These are phyloP conservation scores for Dichotomopilus funicola DNA, from an alignment of 2,329 filamentous ascomycete genomes.

Conservation along the genomic window DNA sequence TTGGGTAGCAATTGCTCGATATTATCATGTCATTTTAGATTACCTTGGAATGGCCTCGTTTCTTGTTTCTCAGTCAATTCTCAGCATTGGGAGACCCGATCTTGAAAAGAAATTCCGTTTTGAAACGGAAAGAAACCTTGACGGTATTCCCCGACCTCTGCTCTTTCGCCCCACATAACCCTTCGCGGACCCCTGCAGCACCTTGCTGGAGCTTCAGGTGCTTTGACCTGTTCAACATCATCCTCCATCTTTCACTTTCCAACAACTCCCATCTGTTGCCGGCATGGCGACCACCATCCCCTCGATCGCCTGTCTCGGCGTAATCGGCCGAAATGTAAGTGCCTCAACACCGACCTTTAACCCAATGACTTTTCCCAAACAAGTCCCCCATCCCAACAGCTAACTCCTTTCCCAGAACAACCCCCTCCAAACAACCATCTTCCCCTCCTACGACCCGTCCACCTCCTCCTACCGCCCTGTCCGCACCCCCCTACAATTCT, in stretches of 20 bases:
- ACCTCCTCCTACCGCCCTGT: constrained; percentile 48
- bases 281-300: constrained; percentile 58
- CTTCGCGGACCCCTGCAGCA: too few relatives aligned
- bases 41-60: too few relatives aligned
- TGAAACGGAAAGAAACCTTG: too few relatives aligned
- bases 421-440: constrained; percentile 86
- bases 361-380: neutral
- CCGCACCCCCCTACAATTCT: constrained; percentile 78
- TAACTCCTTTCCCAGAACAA: constrained; percentile 62
- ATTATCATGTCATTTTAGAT: too few relatives aligned
- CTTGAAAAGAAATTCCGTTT: too few relatives aligned
- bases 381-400: neutral
- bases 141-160: too few relatives aligned
- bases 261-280: neutral
- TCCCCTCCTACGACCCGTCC: constrained; percentile 62
- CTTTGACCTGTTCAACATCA: too few relatives aligned
- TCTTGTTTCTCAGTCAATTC: too few relatives aligned
- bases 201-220: too few relatives aligned
- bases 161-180: too few relatives aligned
- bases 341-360: constrained; percentile 26
- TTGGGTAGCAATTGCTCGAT: too few relatives aligned
- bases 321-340: constrained; percentile 82
- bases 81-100: too few relatives aligned
- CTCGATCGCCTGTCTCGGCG: constrained; percentile 84
- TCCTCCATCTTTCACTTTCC: neutral